These are phyloP conservation scores for Eimeria acervulina DNA, from an alignment of 169 alveolate genomes.

Conservation along the genomic window DNA sequence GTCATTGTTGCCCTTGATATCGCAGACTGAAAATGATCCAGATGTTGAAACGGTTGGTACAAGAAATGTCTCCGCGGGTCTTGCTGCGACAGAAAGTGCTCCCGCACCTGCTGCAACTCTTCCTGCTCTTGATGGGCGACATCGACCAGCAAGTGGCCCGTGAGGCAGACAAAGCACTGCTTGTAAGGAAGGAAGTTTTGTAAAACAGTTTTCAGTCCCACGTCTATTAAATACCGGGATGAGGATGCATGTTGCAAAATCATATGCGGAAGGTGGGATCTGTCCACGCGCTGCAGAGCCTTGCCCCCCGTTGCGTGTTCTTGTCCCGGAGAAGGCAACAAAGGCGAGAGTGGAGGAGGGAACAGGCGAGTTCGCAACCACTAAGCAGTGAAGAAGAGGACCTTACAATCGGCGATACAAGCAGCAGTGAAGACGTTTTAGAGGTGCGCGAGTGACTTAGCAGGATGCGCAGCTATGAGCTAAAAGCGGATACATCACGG, in stretches of 20 bases:
- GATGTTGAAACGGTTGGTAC: slow-evolving; percentile 44
- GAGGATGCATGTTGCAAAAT: neutral
- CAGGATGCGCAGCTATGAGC: neutral
- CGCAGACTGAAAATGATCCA: slow-evolving; percentile 27
- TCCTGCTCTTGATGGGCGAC: slow-evolving; percentile 66
- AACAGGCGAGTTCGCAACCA: neutral
- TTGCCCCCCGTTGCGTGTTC: slow-evolving; percentile 60
- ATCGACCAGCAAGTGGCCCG: slow-evolving; percentile 4
- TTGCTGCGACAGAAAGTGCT: slow-evolving; percentile 52
- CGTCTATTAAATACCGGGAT: neutral
- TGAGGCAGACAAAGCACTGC: slow-evolving; percentile 55
- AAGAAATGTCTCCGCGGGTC: slow-evolving; percentile 63
- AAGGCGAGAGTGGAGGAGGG: neutral
- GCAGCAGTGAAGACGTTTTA: slow-evolving; percentile 27
- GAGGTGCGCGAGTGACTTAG: neutral
- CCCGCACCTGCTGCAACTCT: slow-evolving; percentile 68
- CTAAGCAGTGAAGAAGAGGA: neutral
- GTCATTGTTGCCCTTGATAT: neutral
- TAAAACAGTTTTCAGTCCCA: neutral
- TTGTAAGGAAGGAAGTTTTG: slow-evolving; percentile 19
- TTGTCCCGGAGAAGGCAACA: slow-evolving; percentile 22
- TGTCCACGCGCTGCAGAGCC: slow-evolving; percentile 40
- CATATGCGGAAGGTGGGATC: neutral
- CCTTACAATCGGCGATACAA: neutral
- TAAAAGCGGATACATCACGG: neutral